Percentiles rank a stretch among this genome's conserved stretches.
Evolutionary conservation across 2,329 filamentous ascomycete species (phyloP).

Genomic region (Chaetothyriales sp.): DNA sequence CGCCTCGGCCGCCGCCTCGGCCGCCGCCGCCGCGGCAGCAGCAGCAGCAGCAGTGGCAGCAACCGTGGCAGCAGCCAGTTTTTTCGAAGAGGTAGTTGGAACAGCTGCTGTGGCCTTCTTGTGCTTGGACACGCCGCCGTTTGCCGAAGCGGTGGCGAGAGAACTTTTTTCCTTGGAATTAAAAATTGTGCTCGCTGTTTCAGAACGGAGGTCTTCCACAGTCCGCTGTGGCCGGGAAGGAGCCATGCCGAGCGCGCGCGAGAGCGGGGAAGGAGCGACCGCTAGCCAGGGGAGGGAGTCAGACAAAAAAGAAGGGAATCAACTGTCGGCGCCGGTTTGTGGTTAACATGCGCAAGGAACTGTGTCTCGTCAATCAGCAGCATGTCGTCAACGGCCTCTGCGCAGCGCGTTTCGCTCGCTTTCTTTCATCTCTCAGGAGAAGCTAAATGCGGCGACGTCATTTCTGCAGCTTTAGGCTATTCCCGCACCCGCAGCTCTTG

Average conservation of each 20-base stretch:
- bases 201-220: slow-evolving; percentile 33
- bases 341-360: background rate
- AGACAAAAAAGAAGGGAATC: background rate
- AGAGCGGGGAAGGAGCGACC: background rate
- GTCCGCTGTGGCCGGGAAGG: slow-evolving; percentile 30
- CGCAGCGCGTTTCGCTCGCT: background rate
- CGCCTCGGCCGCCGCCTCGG: background rate
- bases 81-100: slow-evolving; percentile 5
- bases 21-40: slow-evolving; percentile 14
- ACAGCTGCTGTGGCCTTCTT: slow-evolving; percentile 16
- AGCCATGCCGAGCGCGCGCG: slow-evolving; percentile 22
- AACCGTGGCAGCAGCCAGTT: slow-evolving; percentile 14
- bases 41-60: slow-evolving; percentile 18
- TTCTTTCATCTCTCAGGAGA: background rate
- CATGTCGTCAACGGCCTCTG: background rate
- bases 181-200: slow-evolving; percentile 29
- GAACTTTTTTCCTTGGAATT: slow-evolving; percentile 20
- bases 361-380: background rate
- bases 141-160: slow-evolving; percentile 3
- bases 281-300: background rate
- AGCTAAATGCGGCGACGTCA: background rate
- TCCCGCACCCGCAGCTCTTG: background rate
- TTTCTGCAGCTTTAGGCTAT: background rate
- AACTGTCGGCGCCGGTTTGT: background rate
- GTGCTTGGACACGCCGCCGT: slow-evolving; percentile 8